Evolutionary conservation across 2,329 filamentous ascomycete genomes (phyloP).

Genomic region (Cordyceps javanica): DNA sequence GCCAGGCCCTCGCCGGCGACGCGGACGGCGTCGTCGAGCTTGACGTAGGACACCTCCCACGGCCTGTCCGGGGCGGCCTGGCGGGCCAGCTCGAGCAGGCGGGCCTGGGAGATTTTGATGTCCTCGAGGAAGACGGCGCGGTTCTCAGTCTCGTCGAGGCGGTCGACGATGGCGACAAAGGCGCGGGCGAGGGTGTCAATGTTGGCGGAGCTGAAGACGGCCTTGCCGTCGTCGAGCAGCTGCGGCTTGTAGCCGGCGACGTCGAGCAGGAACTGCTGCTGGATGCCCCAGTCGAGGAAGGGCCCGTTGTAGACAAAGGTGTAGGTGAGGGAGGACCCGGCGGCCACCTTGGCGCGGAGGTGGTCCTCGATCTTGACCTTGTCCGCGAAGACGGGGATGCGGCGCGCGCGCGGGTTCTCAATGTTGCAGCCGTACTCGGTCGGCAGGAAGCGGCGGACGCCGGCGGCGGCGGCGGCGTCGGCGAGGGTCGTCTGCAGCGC

Average conservation of each 20-base stretch:
- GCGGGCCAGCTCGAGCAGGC: conserved; percentile 33
- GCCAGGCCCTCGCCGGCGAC: conserved; percentile 25
- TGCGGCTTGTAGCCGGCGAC: conserved; percentile 33
- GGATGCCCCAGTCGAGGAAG: conserved; percentile 18
- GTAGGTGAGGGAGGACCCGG: conserved; percentile 17
- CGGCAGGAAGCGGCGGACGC: conserved; percentile 47
- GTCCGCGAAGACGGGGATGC: conserved; percentile 13
- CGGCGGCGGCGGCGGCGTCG: conserved; percentile 45
- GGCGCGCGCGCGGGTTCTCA: conserved; percentile 11
- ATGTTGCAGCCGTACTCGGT: conserved; percentile 38
- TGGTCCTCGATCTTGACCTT: conserved; percentile 16
- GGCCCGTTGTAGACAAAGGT: conserved; percentile 28
- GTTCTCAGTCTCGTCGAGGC: conserved; percentile 42
- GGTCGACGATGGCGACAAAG: conserved; percentile 39
- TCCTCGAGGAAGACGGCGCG: conserved; percentile 45
- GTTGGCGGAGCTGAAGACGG: conserved; percentile 39
- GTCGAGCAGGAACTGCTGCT: conserved; percentile 8
- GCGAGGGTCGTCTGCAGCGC: conserved; percentile 43
- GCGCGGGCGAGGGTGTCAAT: conserved; percentile 39
- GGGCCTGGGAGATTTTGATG: conserved; percentile 41
- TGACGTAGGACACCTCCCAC: conserved; percentile 26
- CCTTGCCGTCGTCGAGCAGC: conserved; percentile 37
- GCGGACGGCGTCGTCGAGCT: conserved; percentile 23
- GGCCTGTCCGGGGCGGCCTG: conserved; percentile 7
- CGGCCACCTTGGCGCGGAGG: conserved; percentile 5